Conservation (phyloP, 1,284 basidiomycete species). For the Malassezia furfur region DNA sequence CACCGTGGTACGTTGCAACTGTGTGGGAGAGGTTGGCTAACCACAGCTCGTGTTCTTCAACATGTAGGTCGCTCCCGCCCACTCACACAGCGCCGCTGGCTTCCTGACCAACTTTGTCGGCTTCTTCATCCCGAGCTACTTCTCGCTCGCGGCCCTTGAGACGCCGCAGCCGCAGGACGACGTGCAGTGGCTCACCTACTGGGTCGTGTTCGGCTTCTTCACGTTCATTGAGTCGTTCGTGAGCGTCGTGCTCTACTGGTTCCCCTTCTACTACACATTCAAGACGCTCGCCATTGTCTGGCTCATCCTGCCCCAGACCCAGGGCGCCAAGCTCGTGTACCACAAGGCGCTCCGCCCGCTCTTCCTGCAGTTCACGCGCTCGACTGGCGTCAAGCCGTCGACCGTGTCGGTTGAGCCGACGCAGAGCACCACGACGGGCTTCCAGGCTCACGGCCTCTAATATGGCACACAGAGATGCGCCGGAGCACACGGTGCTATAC, state of each 20-base stretch:
- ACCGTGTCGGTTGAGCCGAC: not conserved
- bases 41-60: constrained; percentile 50
- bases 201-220: constrained; percentile 48
- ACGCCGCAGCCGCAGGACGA: constrained; percentile 46
- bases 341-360: constrained; percentile 40
- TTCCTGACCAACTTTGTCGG: constrained; percentile 48
- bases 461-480: not conserved
- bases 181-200: constrained; percentile 49
- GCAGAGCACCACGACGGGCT: not conserved
- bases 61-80: constrained; percentile 26
- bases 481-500: too few relatives aligned
- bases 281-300: constrained; percentile 79
- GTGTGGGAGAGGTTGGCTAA: not conserved
- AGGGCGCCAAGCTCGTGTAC: constrained; percentile 49
- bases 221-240: constrained; percentile 46
- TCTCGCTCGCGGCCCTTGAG: constrained; percentile 47
- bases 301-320: constrained; percentile 76
- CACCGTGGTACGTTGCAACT: constrained; percentile 29
- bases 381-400: not conserved
- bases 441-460: constrained; percentile 8
- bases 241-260: constrained; percentile 52
- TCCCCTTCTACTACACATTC: constrained; percentile 74
- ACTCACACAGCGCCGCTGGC: constrained; percentile 33
- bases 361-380: constrained; percentile 28
- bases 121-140: constrained; percentile 48